A percentile compares a stretch with the other conserved stretches of the same genome.
phyloP scores from a whole-genome alignment of 1,284 basidiomycete genomes.

The Cutaneotrichosporon sp. region DNA sequence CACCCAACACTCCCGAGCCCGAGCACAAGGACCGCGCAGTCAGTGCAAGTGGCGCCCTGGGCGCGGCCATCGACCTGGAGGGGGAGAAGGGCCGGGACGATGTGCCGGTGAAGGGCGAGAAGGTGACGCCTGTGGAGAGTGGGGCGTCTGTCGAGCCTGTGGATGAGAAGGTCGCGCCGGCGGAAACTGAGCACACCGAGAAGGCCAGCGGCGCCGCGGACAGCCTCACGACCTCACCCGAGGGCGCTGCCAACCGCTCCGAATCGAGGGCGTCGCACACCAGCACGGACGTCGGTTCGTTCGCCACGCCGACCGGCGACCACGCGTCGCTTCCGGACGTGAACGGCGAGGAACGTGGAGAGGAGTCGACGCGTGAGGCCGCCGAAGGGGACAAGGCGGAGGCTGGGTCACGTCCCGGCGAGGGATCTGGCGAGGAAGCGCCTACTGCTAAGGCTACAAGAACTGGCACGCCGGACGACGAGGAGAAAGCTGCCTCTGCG shows the following conservation, averaged over 20 bases:
- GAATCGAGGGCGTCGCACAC: slow-evolving; percentile 1
- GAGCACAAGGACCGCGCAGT: neutral
- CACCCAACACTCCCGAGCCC: neutral
- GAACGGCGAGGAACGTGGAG: neutral
- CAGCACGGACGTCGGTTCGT: slow-evolving; percentile 3
- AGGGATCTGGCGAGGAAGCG: neutral
- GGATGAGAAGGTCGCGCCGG: neutral
- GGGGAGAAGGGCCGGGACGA: neutral
- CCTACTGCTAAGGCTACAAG: neutral
- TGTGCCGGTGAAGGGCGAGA: neutral
- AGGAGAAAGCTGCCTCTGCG: slow-evolving; percentile 5
- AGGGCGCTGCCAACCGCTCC: neutral
- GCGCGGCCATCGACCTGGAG: slow-evolving; percentile 2
- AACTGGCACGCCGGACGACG: neutral
- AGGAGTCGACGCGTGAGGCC: neutral
- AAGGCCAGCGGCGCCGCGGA: neutral
- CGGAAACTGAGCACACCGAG: neutral
- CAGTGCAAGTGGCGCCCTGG: neutral
- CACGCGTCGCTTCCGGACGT: slow-evolving; percentile 5
- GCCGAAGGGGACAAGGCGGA: slow-evolving; percentile 1
- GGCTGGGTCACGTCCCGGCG: neutral
- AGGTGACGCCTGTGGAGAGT: too few relatives aligned
- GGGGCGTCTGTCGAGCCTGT: too few relatives aligned
- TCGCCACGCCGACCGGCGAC: slow-evolving; percentile 10
- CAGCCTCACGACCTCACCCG: neutral